These are phyloP conservation scores for Sclerotinia glacialis DNA, from an alignment of 2,329 filamentous ascomycete species.

Conservation along the genomic window DNA sequence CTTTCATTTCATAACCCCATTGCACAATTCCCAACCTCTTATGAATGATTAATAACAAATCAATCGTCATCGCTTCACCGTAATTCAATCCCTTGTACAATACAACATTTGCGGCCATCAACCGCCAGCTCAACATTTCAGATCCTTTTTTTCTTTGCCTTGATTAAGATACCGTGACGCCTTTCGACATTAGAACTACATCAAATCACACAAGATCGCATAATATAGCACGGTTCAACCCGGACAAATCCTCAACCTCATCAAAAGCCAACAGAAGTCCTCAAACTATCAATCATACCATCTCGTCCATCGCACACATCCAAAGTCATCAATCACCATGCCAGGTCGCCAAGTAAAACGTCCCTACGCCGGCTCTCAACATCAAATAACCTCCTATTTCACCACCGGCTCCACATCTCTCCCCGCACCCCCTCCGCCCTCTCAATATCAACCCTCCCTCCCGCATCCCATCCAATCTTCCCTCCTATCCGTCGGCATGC, in stretches of 20 bases:
- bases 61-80: not conserved
- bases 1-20: constrained; percentile 12
- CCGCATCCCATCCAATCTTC: constrained; percentile 67
- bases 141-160: not conserved
- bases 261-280: not conserved
- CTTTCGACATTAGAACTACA: not conserved
- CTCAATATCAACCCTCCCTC: constrained; percentile 38
- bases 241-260: not conserved
- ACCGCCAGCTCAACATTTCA: not conserved
- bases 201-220: not conserved
- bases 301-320: not conserved
- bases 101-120: not conserved
- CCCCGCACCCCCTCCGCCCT: constrained; percentile 40
- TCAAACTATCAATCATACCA: not conserved
- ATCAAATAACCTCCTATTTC: constrained; percentile 61
- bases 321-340: not conserved
- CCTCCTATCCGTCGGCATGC: constrained; percentile 91
- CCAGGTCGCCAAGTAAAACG: constrained; percentile 48
- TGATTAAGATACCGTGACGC: not conserved
- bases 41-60: not conserved
- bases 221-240: not conserved
- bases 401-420: constrained; percentile 31
- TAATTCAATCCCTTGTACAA: not conserved
- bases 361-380: constrained; percentile 59
- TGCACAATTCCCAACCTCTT: constrained; percentile 10